These are phyloP conservation scores for Botrytis fabae DNA, from an alignment of 2,329 filamentous ascomycete species.

Conservation along the genomic window DNA sequence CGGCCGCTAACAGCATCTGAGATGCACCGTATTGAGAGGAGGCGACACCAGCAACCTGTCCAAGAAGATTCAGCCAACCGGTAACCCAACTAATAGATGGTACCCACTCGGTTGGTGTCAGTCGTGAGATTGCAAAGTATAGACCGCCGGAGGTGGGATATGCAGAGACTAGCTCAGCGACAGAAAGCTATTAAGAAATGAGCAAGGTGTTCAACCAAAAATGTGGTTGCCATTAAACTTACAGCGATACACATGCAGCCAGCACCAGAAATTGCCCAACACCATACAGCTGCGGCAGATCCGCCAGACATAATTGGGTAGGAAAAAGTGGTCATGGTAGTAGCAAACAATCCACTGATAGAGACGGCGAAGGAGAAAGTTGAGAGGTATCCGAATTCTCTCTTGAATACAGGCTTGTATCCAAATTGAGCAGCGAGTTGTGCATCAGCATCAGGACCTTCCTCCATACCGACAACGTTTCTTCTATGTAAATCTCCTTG, in stretches of 20 bases:
- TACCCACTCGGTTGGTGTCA: conserved; percentile 50
- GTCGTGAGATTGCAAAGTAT: conserved; percentile 57
- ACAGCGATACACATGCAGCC: conserved; percentile 57
- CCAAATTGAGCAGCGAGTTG: conserved; percentile 39
- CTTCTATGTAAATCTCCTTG: conserved; percentile 11
- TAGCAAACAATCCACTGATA: conserved; percentile 57
- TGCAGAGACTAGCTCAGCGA: conserved; percentile 33
- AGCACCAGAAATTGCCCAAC: conserved; percentile 56
- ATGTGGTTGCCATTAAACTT: conserved; percentile 24
- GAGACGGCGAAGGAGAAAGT: conserved; percentile 62
- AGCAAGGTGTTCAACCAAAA: neutral
- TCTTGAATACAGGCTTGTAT: conserved; percentile 53
- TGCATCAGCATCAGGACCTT: conserved; percentile 38
- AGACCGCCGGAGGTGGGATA: conserved; percentile 56
- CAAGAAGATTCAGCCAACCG: conserved; percentile 54
- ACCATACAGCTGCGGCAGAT: conserved; percentile 56
- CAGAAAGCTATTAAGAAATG: conserved; percentile 42
- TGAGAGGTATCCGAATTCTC: conserved; percentile 58
- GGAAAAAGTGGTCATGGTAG: conserved; percentile 55
- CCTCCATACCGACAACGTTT: conserved; percentile 25
- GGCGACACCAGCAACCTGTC: conserved; percentile 52
- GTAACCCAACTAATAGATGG: conserved; percentile 50
- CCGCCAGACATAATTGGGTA: conserved; percentile 56
- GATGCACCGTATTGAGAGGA: conserved; percentile 58
- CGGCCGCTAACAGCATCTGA: conserved; percentile 56